These are phyloP conservation scores for Nemania diffusa DNA, from an alignment of 2,329 filamentous ascomycete genomes.

Conservation along the genomic window DNA sequence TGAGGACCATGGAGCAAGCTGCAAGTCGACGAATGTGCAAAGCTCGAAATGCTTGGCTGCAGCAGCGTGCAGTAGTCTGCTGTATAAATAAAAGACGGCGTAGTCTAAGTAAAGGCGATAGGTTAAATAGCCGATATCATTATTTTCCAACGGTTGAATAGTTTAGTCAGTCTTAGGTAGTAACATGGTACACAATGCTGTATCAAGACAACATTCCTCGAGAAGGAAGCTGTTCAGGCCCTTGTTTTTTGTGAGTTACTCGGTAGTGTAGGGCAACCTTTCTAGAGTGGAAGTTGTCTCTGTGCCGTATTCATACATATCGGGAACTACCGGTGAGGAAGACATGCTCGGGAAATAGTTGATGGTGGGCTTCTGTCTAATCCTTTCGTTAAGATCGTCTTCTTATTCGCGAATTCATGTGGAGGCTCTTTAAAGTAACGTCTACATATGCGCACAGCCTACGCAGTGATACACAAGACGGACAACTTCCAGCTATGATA, in stretches of 20 bases:
- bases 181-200: conserved; percentile 41
- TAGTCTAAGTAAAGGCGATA: conserved; percentile 26
- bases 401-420: not conserved
- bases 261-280: conserved; percentile 6
- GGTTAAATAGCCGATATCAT: conserved; percentile 46
- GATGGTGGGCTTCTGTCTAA: not conserved
- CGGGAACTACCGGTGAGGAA: not conserved
- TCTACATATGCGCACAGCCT: not conserved
- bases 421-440: not conserved
- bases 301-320: not conserved
- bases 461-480: not conserved
- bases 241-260: not conserved
- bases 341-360: not conserved
- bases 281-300: not conserved
- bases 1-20: conserved; percentile 40
- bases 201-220: conserved; percentile 26
- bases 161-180: conserved; percentile 24
- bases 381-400: not conserved
- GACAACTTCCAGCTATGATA: not conserved
- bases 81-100: conserved; percentile 43
- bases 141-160: conserved; percentile 34
- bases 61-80: conserved; percentile 48
- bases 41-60: conserved; percentile 47
- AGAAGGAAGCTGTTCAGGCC: not conserved
- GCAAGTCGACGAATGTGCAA: conserved; percentile 50